Percentiles rank a stretch among this genome's conserved stretches.
Conservation (phyloP, 2,329 filamentous ascomycete genomes). For the Trichophyton simii region DNA sequence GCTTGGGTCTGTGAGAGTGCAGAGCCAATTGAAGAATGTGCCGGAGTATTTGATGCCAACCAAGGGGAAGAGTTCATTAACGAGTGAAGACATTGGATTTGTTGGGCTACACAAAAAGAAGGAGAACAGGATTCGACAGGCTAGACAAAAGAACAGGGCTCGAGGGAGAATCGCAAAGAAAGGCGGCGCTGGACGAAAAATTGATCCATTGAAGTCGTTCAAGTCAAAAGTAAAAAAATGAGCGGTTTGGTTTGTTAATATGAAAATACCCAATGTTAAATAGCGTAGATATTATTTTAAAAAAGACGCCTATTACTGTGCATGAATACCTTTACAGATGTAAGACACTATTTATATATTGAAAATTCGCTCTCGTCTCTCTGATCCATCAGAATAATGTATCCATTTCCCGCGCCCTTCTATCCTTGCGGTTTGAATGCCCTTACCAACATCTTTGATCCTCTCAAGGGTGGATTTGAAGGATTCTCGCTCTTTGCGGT, state of each 20-base stretch:
- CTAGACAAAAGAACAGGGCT: constrained; percentile 32
- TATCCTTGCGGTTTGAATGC: constrained; percentile 22
- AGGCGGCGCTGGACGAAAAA: constrained; percentile 47
- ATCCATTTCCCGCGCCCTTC: constrained; percentile 30
- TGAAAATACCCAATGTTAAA: not conserved
- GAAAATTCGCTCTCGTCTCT: not conserved
- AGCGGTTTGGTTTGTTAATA: not conserved
- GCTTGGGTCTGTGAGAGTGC: constrained; percentile 66
- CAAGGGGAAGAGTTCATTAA: constrained; percentile 58
- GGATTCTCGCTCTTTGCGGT: constrained; percentile 19
- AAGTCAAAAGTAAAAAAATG: constrained; percentile 42
- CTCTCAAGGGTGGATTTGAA: constrained; percentile 20
- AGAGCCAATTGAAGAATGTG: constrained; percentile 84
- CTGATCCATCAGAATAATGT: constrained; percentile 19
- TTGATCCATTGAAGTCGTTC: constrained; percentile 81
- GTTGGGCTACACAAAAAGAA: constrained; percentile 49
- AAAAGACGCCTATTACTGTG: not conserved
- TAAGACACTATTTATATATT: not conserved
- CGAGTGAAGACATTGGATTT: constrained; percentile 57
- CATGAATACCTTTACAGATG: not conserved
- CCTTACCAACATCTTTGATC: constrained; percentile 22
- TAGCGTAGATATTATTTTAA: not conserved
- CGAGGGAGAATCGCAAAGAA: constrained; percentile 37
- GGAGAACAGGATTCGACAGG: constrained; percentile 42
- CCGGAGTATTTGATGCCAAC: constrained; percentile 83